Percentiles rank a stretch among this genome's conserved stretches.
Conservation (phyloP, 2,329 filamentous ascomycete genomes). For the Leptographium galeiforme region DNA sequence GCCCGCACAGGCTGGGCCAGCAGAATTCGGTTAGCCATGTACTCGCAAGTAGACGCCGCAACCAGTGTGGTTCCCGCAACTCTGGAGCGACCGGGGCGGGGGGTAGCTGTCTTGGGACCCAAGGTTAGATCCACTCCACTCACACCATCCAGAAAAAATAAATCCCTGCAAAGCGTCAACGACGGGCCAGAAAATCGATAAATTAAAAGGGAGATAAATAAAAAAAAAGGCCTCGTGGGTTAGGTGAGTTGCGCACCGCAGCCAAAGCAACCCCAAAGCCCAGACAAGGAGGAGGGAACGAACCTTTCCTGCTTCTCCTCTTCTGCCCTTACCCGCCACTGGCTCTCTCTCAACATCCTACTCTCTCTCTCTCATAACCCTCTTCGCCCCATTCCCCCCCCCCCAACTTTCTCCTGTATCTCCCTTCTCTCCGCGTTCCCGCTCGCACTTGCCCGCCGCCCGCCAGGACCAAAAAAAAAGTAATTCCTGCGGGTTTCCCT, state of each 20-base stretch:
- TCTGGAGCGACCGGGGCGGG: slow-evolving; percentile 9
- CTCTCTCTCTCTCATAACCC: neutral
- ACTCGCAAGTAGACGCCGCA: slow-evolving; percentile 5
- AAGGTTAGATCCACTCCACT: slow-evolving; percentile 10
- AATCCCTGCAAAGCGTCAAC: slow-evolving; percentile 10
- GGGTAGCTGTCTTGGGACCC: slow-evolving; percentile 10
- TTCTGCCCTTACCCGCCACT: slow-evolving; percentile 8
- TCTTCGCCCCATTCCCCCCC: neutral
- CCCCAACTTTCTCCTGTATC: neutral
- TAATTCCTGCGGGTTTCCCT: neutral
- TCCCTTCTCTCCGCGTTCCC: neutral
- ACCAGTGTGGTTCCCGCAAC: slow-evolving; percentile 8
- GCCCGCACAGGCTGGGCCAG: neutral
- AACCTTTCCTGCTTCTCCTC: slow-evolving; percentile 6
- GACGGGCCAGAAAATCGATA: slow-evolving; percentile 1
- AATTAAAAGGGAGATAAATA: slow-evolving; percentile 4
- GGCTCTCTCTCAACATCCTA: neutral
- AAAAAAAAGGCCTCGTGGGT: slow-evolving; percentile 12
- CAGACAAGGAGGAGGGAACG: slow-evolving; percentile 8
- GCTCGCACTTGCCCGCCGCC: neutral
- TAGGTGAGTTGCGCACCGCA: slow-evolving; percentile 12
- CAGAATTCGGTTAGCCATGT: neutral
- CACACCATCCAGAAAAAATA: slow-evolving; percentile 4
- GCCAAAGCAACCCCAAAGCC: slow-evolving; percentile 12
- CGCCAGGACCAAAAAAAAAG: neutral